phyloP scores from a whole-genome alignment of 1,284 basidiomycete genomes.

The Ustanciosporium gigantosporum region DNA sequence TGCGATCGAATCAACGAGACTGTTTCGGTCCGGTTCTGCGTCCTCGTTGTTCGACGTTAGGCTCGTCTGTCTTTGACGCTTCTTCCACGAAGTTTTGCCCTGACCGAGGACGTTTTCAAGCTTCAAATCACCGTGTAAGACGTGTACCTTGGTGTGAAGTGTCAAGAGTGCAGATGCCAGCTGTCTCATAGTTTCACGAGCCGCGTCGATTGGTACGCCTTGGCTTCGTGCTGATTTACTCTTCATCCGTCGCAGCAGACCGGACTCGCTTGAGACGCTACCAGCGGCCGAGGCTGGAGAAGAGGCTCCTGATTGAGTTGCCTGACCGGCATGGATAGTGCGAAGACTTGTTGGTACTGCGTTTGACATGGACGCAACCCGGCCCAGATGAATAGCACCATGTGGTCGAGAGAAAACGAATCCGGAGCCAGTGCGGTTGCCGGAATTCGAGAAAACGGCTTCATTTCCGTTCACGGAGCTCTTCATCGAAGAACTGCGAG shows the following conservation, averaged over 20 bases:
- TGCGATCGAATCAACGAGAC: slow-evolving; percentile 11
- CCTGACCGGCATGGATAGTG: slow-evolving; percentile 33
- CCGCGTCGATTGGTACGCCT: slow-evolving; percentile 63
- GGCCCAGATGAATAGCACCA: slow-evolving; percentile 7
- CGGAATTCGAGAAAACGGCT: slow-evolving; percentile 1
- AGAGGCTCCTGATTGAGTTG: slow-evolving; percentile 15
- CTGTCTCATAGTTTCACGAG: slow-evolving; percentile 85
- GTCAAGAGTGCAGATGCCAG: slow-evolving; percentile 83
- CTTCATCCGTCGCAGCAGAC: slow-evolving; percentile 18
- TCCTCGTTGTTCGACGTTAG: neutral
- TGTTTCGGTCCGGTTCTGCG: too few relatives aligned
- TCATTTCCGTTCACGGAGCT: slow-evolving; percentile 11
- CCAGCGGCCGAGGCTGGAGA: slow-evolving; percentile 28
- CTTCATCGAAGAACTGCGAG: slow-evolving; percentile 29
- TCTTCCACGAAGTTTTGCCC: slow-evolving; percentile 29
- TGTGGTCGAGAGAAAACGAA: slow-evolving; percentile 12
- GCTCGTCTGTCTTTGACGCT: slow-evolving; percentile 11
- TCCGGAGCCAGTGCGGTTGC: slow-evolving; percentile 28
- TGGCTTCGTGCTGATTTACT: slow-evolving; percentile 28
- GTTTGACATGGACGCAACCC: slow-evolving; percentile 17
- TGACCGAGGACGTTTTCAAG: slow-evolving; percentile 83
- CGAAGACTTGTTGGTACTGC: slow-evolving; percentile 26
- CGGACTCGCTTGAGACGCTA: slow-evolving; percentile 24
- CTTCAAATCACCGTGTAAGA: slow-evolving; percentile 73
- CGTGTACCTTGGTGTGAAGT: slow-evolving; percentile 76